A percentile compares a stretch with the other conserved stretches of the same genome.
phyloP scores from a whole-genome alignment of 129 eudicot genomes.

The Chrysanthemum makinoi region DNA sequence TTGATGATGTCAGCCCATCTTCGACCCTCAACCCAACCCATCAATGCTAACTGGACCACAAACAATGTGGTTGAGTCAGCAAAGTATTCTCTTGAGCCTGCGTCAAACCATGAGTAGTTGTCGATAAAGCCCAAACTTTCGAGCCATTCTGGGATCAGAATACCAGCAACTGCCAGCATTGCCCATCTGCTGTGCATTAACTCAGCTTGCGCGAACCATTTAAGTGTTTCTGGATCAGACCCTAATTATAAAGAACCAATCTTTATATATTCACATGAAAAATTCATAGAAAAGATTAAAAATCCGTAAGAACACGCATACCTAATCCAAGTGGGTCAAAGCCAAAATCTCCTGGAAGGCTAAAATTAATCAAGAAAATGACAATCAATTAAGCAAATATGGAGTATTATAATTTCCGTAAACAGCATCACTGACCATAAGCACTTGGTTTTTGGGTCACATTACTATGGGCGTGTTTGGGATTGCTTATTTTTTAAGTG shows the following conservation, averaged over 20 bases:
- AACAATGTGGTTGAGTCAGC: conserved; percentile 81
- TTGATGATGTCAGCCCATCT: conserved; percentile 90
- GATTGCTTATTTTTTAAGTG: too few species aligned
- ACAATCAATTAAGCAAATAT: neutral
- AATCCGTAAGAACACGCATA: conserved; percentile 21
- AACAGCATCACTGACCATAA: too few species aligned
- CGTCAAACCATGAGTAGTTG: conserved; percentile 67
- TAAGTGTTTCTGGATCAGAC: conserved; percentile 77
- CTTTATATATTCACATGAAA: neutral
- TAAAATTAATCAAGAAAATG: conserved; percentile 23
- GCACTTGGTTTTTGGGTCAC: too few species aligned
- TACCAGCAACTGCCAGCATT: conserved; percentile 92
- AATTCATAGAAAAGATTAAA: neutral
- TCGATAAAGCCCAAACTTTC: conserved; percentile 65
- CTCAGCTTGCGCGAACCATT: conserved; percentile 97
- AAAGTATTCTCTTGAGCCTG: conserved; percentile 78
- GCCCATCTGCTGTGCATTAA: conserved; percentile 94
- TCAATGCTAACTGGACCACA: conserved; percentile 66
- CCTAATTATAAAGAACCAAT: conserved; percentile 31
- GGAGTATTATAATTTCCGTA: too few species aligned
- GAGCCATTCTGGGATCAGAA: conserved; percentile 85
- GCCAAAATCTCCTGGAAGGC: conserved; percentile 99
- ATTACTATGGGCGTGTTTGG: too few species aligned
- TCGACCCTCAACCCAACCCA: conserved; percentile 98
- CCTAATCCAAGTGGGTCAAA: conserved; percentile 95